phyloP scores from a whole-genome alignment of 768 basidiomycete species.

The Serendipita indica region DNA sequence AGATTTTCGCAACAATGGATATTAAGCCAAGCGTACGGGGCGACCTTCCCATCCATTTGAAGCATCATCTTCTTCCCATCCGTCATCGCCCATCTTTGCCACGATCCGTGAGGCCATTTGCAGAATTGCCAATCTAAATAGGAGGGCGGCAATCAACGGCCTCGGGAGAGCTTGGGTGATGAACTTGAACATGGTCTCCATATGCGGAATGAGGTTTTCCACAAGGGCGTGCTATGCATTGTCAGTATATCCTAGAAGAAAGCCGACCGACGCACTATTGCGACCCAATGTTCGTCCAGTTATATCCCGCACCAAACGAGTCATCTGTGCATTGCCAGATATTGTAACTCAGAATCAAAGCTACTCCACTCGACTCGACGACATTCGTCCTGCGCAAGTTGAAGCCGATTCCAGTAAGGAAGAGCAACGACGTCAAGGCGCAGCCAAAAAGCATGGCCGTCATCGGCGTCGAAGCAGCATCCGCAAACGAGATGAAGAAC shows the following conservation, averaged over 20 bases:
- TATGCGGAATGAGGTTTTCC: conserved; percentile 65
- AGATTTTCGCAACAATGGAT: neutral
- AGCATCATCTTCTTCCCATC: conserved; percentile 56
- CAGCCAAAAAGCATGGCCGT: conserved; percentile 82
- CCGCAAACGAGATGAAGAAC: conserved; percentile 71
- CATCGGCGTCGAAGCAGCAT: conserved; percentile 67
- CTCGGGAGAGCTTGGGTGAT: conserved; percentile 75
- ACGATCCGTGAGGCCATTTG: conserved; percentile 71
- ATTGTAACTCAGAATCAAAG: conserved; percentile 79
- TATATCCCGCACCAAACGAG: neutral
- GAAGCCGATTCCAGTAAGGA: conserved; percentile 86
- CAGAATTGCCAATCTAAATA: conserved; percentile 67
- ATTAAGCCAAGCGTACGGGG: conserved; percentile 36
- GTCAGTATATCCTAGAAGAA: neutral
- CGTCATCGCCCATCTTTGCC: conserved; percentile 69
- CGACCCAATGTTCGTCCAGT: neutral
- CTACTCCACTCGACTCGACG: conserved; percentile 78
- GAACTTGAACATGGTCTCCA: conserved; percentile 66
- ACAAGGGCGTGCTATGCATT: conserved; percentile 52
- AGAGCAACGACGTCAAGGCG: conserved; percentile 75
- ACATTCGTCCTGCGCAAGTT: conserved; percentile 78
- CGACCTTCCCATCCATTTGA: conserved; percentile 57
- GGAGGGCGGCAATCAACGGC: conserved; percentile 61
- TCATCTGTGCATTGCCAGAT: conserved; percentile 49
- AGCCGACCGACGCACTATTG: conserved; percentile 10